Evolutionary conservation across 75 land plant genomes (phyloP), one percentile per base, ranked within the genome.

Genomic region (Chamaecyparis obtusa): DNA sequence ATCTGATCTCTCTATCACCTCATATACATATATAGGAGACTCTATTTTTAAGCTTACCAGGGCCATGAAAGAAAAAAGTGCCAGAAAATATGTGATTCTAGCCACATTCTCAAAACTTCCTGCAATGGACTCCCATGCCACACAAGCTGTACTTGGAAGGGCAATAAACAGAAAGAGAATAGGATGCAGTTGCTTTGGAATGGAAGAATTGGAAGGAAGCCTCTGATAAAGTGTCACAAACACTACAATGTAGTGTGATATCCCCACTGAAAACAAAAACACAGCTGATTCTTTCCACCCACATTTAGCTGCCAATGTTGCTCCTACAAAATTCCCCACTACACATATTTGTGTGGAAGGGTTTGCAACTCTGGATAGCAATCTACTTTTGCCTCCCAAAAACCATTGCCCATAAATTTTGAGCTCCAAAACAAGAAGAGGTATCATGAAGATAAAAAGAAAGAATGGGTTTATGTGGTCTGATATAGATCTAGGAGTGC

Each of bases 391-490:
- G 3, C 92, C 94, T 17, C 90, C 92, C 32, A 91, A 87, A 80
- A 93, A 85, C 92, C 94, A 93, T 43, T 93, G 91, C 27, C 92
- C 94, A 84, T 93, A 93, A 15, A 93, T 88, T 48, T 93, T 91
- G 15, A 93, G 88, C 56, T 93, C 92, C 15, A 93, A 72, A 1
- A 69, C 16, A 60, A 89, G 48, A 2, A 93, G 72, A 33, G 94
- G 94, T 27, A 44, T 15, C 43, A 88, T 81, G 69, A 91, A 89
- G 46, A 86, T 21, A 81, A 85, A 90, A 10, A 91, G 21, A 54
- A 83, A 17, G 1, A 13, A 13, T 33, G 36, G 74, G 39, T 55
- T 60, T 33, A n/a, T 48, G 81, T 56, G 36, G 41, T n/a, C 44
- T 39, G 79, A 21, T 19, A 85, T 30, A 27, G 80, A 49, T 36